Base-by-base conservation (phyloP, 164 flowering plant species). In the Umbellularia californica region DNA sequence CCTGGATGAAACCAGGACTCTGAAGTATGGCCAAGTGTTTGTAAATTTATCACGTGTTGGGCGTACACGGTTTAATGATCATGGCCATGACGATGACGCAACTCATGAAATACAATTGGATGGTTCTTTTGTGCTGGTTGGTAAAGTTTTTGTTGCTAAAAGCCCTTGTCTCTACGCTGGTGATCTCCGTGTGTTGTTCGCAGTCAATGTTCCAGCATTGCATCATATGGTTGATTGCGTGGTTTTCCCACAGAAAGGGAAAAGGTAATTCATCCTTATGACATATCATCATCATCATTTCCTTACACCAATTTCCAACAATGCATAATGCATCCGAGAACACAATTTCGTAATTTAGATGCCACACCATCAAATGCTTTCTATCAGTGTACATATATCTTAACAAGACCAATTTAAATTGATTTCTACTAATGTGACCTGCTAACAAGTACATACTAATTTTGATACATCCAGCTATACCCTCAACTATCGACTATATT, bases 161-260 rank as follows among this genome's bases (percentile, higher is more conserved):
- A 93, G 92, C 74, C 99, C 99, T 0, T 95, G 99, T 69, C 79
- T 95, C 58, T 97, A 95, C 78, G 97, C 99, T 15, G 99, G 98
- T 17, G 98, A 95, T 83, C 84, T 95, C 15, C 95, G 98, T 72
- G 87, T 92, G 68, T 72, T 95, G 70, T 50, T 1, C 74, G 97
- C 98, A 51, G 86, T 92, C 17, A 68, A 92, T 82, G 91, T 88
- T 65, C 92, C 92, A 2, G 84, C 82, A 22, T 77, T 95, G 84
- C 84, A 83, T 64, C 98, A 92, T 75, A 89, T 95, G 97, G 90
- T 90, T 70, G 97, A 95, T 69, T 93, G 99, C 72, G 89, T 95
- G 68, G 99, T 95, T 70, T 95, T 95, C 77, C 99, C 99, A 27
- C 93, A 89, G 72, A 89, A 88, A 73, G 99, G 99, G 22, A 67